phyloP scores from a whole-genome alignment of 371 early-diverging fungal species.

The Mortierella sp. region DNA sequence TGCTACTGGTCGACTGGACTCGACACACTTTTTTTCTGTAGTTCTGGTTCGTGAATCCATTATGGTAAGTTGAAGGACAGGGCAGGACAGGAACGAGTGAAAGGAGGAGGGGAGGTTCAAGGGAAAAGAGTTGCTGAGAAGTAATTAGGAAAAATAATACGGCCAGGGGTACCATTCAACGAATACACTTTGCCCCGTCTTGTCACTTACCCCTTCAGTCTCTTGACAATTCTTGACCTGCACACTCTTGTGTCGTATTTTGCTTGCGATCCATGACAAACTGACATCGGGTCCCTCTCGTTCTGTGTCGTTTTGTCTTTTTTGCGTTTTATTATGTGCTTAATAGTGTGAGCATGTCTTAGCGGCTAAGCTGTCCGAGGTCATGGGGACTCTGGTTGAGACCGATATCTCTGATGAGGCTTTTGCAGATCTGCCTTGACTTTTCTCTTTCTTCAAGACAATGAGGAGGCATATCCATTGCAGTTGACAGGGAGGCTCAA shows the following conservation, averaged over 20 bases:
- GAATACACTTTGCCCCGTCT: not conserved
- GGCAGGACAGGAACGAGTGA: not conserved
- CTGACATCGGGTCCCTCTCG: not conserved
- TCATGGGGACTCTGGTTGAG: not conserved
- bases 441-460: not conserved
- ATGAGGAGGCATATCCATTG: not conserved
- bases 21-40: not conserved
- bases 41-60: conserved; percentile 10
- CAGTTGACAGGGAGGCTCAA: not conserved
- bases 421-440: conserved; percentile 9
- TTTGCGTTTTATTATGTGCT: not conserved
- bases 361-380: conserved; percentile 12
- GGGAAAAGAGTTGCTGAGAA: not conserved
- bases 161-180: conserved; percentile 9
- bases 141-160: not conserved
- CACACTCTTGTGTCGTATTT: not conserved
- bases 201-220: not conserved
- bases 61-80: not conserved
- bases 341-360: conserved; percentile 22
- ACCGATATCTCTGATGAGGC: conserved; percentile 10
- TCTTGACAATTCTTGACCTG: not conserved
- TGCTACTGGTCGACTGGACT: not conserved
- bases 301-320: not conserved
- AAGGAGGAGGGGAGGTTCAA: not conserved
- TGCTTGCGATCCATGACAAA: not conserved